Base-by-base conservation (phyloP, 345 rosid species). In the Camelina hispida region DNA sequence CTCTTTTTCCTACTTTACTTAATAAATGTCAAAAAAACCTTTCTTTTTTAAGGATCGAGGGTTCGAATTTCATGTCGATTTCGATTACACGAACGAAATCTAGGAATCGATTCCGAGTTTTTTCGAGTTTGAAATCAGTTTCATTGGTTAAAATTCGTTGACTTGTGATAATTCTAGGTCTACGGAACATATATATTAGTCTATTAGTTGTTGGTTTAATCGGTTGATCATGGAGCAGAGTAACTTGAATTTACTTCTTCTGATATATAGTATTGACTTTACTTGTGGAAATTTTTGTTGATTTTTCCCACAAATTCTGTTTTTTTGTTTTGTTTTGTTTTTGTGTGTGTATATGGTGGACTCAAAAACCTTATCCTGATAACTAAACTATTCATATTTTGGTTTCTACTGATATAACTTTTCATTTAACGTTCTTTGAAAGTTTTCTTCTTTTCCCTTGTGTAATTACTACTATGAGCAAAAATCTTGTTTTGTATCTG, bases 81-180 rank as follows among this genome's bases (percentile, higher is more conserved):
- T 30, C 22, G 75, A 22, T 69, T 20, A 17, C 28, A 11, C 18
- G 7, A 59, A 40, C 2, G 25, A 28, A 16, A 25, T 44, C 28
- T 59, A 9, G 17, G 9, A 20, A 17, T 15, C 16, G 44, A 57
- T 46, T 56, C 50, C n/a, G 1, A 23, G 9, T 25, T 57, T 22
- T 44, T 35, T 23, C 9, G 6, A 47, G 58, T 23, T 47, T 30
- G 13, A 23, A 47, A 25, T 54, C 18, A 5, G 25, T 35, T 0
- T 54, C 18, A 3, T 76, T 14, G 58, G 47, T n/a, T 62, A 9
- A 10, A 30, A 15, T 2, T 76, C 40, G 68, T 75, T 75, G 62
- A 67, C 79, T 75, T 68, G 67, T 47, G 71, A 22, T 14, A 62
- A n/a, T 46, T 76, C 64, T 69, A 52, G 75, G 71, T 77, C 61